Conservation (phyloP, 768 basidiomycete genomes). For the Boletus reticuloceps region DNA sequence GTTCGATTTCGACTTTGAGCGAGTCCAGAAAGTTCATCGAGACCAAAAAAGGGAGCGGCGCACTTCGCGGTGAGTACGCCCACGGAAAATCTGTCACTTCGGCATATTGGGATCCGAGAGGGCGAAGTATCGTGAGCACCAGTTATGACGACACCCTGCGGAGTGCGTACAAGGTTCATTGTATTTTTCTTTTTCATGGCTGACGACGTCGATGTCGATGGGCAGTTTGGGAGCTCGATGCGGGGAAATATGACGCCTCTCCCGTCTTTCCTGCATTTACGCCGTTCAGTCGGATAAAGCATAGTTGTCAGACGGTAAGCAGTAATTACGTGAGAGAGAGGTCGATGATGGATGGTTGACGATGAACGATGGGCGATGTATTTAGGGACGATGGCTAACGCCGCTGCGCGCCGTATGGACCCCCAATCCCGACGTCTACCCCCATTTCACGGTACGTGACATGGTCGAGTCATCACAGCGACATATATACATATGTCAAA, state of each 20-base stretch:
- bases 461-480: too few relatives aligned
- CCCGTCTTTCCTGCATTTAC: conserved; percentile 56
- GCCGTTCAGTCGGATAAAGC: conserved; percentile 60
- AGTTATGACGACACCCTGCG: conserved; percentile 79
- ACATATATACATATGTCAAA: too few relatives aligned
- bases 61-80: conserved; percentile 59
- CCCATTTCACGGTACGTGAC: conserved; percentile 72
- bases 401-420: conserved; percentile 77
- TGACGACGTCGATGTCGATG: conserved; percentile 2
- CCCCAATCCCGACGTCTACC: conserved; percentile 73
- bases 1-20: conserved; percentile 38
- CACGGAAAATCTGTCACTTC: conserved; percentile 80
- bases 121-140: conserved; percentile 77
- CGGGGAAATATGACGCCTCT: conserved; percentile 44
- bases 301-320: conserved; percentile 80
- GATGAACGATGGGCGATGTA: neutral
- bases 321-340: neutral
- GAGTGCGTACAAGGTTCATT: conserved; percentile 42
- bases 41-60: conserved; percentile 51
- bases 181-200: neutral
- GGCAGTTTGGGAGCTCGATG: conserved; percentile 75
- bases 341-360: neutral
- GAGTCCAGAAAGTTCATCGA: conserved; percentile 48
- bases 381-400: conserved; percentile 80
- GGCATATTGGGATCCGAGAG: conserved; percentile 84